These are phyloP conservation scores for Ormosia emarginata DNA, from an alignment of 306 rosid genomes.

Conservation along the genomic window DNA sequence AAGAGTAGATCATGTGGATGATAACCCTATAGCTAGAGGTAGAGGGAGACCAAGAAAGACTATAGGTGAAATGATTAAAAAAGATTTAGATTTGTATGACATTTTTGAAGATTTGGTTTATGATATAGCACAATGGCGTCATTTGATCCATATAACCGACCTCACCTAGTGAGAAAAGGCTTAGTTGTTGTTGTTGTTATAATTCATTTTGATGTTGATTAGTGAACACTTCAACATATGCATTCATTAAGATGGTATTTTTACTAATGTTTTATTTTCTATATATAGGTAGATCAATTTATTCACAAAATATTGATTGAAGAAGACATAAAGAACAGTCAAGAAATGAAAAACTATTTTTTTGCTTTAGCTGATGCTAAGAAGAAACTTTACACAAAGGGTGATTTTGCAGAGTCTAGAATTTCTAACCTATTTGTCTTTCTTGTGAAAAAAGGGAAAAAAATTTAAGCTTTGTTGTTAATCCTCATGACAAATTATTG, in stretches of 20 bases:
- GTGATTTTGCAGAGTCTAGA: slow-evolving; percentile 68
- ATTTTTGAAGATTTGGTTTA: no score
- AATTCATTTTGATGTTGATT: background rate
- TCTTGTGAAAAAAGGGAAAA: slow-evolving; percentile 46
- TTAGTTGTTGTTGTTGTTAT: no score
- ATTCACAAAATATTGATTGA: slow-evolving; percentile 81
- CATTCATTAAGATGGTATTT: background rate
- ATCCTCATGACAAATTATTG: background rate
- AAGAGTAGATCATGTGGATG: no score
- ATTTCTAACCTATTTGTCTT: slow-evolving; percentile 47
- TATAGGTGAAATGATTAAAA: no score
- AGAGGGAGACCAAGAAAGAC: no score
- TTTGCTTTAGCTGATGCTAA: slow-evolving; percentile 64
- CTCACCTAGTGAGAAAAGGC: no score
- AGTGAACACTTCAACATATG: background rate
- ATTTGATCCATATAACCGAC: no score
- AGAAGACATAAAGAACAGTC: slow-evolving; percentile 62
- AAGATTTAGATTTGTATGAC: no score
- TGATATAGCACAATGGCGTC: no score
- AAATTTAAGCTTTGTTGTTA: background rate
- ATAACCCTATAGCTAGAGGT: no score
- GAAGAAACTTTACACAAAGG: slow-evolving; percentile 73
- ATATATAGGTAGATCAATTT: slow-evolving; percentile 75
- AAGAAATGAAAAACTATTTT: slow-evolving; percentile 52
- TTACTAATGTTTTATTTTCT: slow-evolving; percentile 10